Conservation (phyloP, 441 rosid genomes). For the California macrophylla region DNA sequence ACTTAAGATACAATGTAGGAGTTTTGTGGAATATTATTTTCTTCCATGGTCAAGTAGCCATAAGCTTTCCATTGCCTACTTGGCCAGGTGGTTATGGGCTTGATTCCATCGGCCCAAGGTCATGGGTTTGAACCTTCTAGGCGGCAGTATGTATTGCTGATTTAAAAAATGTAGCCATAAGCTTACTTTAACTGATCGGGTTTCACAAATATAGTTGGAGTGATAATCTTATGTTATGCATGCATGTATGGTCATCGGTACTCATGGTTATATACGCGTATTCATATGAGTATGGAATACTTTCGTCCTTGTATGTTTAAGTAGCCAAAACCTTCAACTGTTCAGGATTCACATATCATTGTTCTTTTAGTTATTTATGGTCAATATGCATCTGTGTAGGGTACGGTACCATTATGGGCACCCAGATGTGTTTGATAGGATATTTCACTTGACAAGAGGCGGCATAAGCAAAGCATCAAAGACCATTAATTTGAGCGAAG, state of each 20-base stretch:
- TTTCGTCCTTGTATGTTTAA: background rate
- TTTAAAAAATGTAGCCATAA: too few species aligned
- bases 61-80: too few species aligned
- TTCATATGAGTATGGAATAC: background rate
- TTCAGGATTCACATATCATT: too few species aligned
- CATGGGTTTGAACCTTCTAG: too few species aligned
- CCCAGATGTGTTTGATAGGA: slow-evolving; percentile 87
- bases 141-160: too few species aligned
- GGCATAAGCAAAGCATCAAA: slow-evolving; percentile 97
- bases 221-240: background rate
- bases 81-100: too few species aligned
- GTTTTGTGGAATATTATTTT: too few species aligned
- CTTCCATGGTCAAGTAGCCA: too few species aligned
- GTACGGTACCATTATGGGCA: slow-evolving; percentile 96
- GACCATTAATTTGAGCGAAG: slow-evolving; percentile 88
- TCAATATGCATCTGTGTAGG: slow-evolving; percentile 25
- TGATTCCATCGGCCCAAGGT: too few species aligned
- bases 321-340: background rate
- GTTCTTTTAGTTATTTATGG: background rate
- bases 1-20: too few species aligned
- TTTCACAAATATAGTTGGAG: background rate
- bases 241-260: background rate
- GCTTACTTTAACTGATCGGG: too few species aligned
- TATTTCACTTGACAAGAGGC: slow-evolving; percentile 91
- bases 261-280: background rate